Evolutionary conservation across 1,284 basidiomycete species (phyloP).

Genomic region (Irpex rosettiformis): DNA sequence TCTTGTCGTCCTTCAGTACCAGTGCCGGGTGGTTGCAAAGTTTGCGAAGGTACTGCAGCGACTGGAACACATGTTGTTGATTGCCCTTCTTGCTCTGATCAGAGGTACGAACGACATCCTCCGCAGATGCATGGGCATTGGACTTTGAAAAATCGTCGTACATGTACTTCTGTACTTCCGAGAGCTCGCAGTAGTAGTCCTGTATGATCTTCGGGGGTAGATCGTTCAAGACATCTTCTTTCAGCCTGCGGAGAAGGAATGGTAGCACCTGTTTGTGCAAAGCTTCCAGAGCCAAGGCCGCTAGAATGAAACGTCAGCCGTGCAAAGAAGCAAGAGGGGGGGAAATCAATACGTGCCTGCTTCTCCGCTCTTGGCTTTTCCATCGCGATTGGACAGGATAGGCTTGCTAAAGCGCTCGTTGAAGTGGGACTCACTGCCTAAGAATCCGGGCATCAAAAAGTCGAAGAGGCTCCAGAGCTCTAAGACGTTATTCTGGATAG

Average conservation of each 20-base stretch:
- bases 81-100: slow-evolving; percentile 38
- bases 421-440: slow-evolving; percentile 94
- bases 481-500: slow-evolving; percentile 98
- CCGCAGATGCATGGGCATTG: slow-evolving; percentile 62
- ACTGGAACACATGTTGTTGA: slow-evolving; percentile 93
- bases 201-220: slow-evolving; percentile 99
- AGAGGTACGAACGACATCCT: slow-evolving; percentile 55
- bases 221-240: slow-evolving; percentile 96
- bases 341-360: slow-evolving; percentile 68
- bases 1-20: slow-evolving; percentile 70
- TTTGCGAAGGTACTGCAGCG: slow-evolving; percentile 95
- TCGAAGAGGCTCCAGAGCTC: slow-evolving; percentile 99
- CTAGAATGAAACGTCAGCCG: slow-evolving; percentile 35
- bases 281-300: slow-evolving; percentile 90
- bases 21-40: slow-evolving; percentile 96
- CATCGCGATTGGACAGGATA: slow-evolving; percentile 92
- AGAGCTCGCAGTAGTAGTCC: slow-evolving; percentile 98
- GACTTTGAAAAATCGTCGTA: slow-evolving; percentile 93
- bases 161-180: slow-evolving; percentile 87
- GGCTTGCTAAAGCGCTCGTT: slow-evolving; percentile 97
- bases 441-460: slow-evolving; percentile 98
- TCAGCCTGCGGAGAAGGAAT: slow-evolving; percentile 93
- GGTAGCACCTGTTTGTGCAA: slow-evolving; percentile 99
- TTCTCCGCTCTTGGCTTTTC: slow-evolving; percentile 93
- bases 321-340: slow-evolving; percentile 7